Evolutionary conservation across 192 early-diverging fungal species (phyloP).

Genomic region (Coemansia nantahalensis): DNA sequence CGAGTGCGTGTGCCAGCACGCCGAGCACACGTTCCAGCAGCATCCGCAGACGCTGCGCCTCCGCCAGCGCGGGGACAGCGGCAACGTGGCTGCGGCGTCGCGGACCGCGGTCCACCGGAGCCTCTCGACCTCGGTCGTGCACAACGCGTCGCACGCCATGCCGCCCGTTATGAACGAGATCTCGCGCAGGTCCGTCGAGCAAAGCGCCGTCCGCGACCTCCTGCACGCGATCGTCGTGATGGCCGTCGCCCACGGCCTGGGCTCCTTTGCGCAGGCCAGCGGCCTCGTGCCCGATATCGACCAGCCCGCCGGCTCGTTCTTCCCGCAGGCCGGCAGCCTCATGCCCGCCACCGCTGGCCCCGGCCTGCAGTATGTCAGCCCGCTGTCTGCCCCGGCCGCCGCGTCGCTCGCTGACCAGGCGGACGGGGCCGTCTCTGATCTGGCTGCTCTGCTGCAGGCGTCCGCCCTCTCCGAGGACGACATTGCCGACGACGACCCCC

Average conservation of each 20-base stretch:
- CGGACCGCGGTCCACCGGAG: conserved; percentile 18
- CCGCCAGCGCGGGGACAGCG: conserved; percentile 30
- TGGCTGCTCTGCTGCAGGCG: conserved; percentile 20
- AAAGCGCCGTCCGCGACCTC: conserved; percentile 38
- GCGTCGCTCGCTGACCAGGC: conserved; percentile 21
- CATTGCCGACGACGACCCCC: not conserved
- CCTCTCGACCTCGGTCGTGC: conserved; percentile 23
- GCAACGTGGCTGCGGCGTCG: conserved; percentile 1
- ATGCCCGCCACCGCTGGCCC: conserved; percentile 10
- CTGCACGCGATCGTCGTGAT: conserved; percentile 31
- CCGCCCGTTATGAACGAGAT: conserved; percentile 7
- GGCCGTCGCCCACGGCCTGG: conserved; percentile 41
- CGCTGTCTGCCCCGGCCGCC: not conserved
- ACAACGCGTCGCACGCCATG: conserved; percentile 5
- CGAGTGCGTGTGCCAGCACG: no score
- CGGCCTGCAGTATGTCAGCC: conserved; percentile 20
- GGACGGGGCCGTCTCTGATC: conserved; percentile 26
- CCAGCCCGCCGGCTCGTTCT: conserved; percentile 29
- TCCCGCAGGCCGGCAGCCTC: conserved; percentile 13
- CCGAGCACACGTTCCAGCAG: not conserved
- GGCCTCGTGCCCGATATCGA: conserved; percentile 42
- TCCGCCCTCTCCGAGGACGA: conserved; percentile 5
- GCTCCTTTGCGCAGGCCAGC: conserved; percentile 31
- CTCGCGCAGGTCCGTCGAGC: conserved; percentile 29
- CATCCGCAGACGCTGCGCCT: no score